Evolutionary conservation across 2,329 filamentous ascomycete genomes (phyloP), one percentile per base, ranked within the genome.

Genomic region (Chaetomium strumarium): DNA sequence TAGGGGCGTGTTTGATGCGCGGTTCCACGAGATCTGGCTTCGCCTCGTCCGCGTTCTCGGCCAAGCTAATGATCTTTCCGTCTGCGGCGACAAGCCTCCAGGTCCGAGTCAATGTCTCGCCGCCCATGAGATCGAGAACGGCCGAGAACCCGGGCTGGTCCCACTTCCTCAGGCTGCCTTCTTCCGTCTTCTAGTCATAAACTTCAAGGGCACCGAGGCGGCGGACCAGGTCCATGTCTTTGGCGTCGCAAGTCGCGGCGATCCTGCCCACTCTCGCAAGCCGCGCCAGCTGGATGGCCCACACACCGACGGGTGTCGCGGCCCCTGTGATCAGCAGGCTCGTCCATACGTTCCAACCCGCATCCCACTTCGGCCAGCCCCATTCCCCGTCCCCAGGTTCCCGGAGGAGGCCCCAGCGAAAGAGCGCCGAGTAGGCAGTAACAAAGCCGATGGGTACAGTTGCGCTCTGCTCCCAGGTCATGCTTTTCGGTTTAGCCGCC

Each of bases 381-480:
- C 43, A 44, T n/a, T 46, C 43, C 4, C 24, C 16, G 24, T 17
- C 14, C 0, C n/a, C n/a, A n/a, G 58, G 58, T 36, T 45, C 29
- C 5, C 16, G 36, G 14, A 62, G 40, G 10, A 57, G 57, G 9
- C 49, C 52, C 43, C 57, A 55, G 3, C 49, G 51, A 52, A 63
- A 64, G 10, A 65, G 59, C 2, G 59, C 61, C 44, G 63, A 61
- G 56, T 55, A 62, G 9, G 61, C 62, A 7, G 58, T 58, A n/a
- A 61, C 39, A 5, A 47, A 60, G 34, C 60, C 58, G 29, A 61
- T 42, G 5, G 63, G 62, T 19, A 62, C 56, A 0, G 60, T 52
- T 12, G 62, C 62, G 8, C 58, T 58, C 42, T 62, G 53, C n/a
- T 59, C 62, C 62, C 61, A 64, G 1, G 49, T 49, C 34, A 64